Evolutionary conservation across 1,284 basidiomycete species (phyloP), one percentile per base, ranked within the genome.

Genomic region (Austroboletus sp.): DNA sequence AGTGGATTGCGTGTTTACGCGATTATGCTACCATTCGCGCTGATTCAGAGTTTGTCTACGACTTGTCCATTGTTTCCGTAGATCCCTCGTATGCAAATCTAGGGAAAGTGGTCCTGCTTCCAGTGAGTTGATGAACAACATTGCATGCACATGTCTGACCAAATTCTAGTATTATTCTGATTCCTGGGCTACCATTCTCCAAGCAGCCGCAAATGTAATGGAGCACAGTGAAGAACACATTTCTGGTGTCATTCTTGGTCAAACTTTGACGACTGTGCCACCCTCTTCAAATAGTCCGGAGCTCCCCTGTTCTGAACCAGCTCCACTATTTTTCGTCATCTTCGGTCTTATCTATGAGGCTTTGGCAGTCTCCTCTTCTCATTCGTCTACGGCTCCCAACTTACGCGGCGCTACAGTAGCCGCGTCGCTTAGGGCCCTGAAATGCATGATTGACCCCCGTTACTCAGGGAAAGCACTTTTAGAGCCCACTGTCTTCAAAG

Each of bases 331-430:
- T 69, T 92, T 85, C 66, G 77, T 91, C 12, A 65, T 97, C 10
- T 97, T 96, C 60, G 95, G 95, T 10, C 76, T 98, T 16, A 85
- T 95, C 0, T 97, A 90, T 54, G 95, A 98, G 63, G 82, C 89
- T 0, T 72, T 98, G 9, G 82, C 85, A 1, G 76, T 79, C 1
- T 76, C 84, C 2, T 78, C 84, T 1, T 67, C 81, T 29, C 74
- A 83, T 52, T 71, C 79, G 21, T 66, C 75, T 35, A 59, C 69
- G 9, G 61, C 68, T 0, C 66, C 65, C 31, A 58, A 66, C 34
- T 57, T 66, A 5, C 70, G 74, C 8, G 68, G 71, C 51, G 65
- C 71, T 6, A 71, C 72, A 6, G 70, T 82, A n/a, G 73, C 85
- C n/a, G 82, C 89, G 11, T 82, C 87, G 5, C 74, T 98, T 11